Percentiles rank a stretch among this genome's conserved stretches.
These are phyloP conservation scores for Nissolia schottii DNA, from an alignment of 306 rosid genomes.

Conservation along the genomic window DNA sequence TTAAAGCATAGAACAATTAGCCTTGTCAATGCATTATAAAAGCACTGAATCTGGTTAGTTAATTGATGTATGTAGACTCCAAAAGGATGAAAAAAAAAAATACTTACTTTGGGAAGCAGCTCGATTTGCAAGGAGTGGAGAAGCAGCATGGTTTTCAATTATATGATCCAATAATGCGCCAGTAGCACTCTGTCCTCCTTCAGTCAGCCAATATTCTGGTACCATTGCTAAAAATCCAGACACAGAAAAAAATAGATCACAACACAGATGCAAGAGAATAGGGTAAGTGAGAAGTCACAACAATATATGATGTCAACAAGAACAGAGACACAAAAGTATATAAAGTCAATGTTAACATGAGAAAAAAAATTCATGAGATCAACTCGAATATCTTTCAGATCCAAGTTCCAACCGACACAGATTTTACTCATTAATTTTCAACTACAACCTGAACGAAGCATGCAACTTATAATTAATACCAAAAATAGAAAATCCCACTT, in stretches of 20 bases:
- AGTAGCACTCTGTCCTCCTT: conserved; percentile 99
- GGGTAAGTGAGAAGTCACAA: too few species aligned
- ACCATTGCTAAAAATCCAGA: conserved; percentile 70
- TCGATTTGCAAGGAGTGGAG: conserved; percentile 67
- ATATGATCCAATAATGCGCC: conserved; percentile 94
- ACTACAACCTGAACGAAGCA: conserved; percentile 2
- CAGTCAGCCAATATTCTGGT: conserved; percentile 95
- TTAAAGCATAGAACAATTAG: conserved; percentile 14
- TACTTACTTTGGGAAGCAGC: conserved; percentile 81
- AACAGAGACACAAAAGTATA: neutral
- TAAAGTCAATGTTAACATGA: neutral
- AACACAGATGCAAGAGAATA: conserved; percentile 19
- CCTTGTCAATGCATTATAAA: neutral
- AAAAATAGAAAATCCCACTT: neutral
- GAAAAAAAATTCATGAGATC: neutral
- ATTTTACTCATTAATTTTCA: conserved; percentile 14
- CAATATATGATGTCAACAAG: neutral
- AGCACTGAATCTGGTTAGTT: neutral
- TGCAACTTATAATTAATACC: neutral
- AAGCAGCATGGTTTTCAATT: conserved; percentile 76
- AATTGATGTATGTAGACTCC: conserved; percentile 1
- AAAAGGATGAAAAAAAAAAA: neutral
- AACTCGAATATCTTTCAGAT: conserved; percentile 13
- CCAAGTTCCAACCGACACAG: conserved; percentile 19
- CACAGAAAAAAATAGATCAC: conserved; percentile 20